Evolutionary conservation across 192 early-diverging fungal species (phyloP).

Genomic region (Backusella australiensis): DNA sequence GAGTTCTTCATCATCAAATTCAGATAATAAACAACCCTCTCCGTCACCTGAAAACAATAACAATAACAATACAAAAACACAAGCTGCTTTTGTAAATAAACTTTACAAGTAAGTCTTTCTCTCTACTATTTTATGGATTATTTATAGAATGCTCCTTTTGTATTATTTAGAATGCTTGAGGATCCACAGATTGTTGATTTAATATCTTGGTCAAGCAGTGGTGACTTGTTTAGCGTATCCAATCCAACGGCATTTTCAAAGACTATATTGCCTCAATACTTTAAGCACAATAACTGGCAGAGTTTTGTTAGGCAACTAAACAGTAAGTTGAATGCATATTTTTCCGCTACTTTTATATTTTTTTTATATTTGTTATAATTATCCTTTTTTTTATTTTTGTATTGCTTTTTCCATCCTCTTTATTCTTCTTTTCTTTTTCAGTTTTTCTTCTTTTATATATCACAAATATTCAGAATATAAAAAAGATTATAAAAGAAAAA

Average conservation of each 20-base stretch:
- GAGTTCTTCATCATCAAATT: not conserved
- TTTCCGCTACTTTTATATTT: not conserved
- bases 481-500: not conserved
- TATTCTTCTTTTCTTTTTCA: not conserved
- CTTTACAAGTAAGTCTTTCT: constrained; percentile 42
- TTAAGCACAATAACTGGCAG: constrained; percentile 91
- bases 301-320: constrained; percentile 90
- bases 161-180: constrained; percentile 63
- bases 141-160: not conserved
- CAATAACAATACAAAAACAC: constrained; percentile 33
- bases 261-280: constrained; percentile 77
- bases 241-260: constrained; percentile 83
- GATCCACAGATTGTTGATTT: constrained; percentile 59
- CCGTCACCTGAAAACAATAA: not conserved
- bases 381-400: not conserved
- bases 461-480: not conserved
- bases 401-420: not conserved
- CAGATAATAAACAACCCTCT: not conserved
- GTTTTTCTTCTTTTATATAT: not conserved
- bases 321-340: constrained; percentile 42
- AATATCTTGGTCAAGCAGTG: constrained; percentile 77
- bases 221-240: constrained; percentile 85
- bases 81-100: constrained; percentile 51
- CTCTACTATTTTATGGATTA: not conserved
- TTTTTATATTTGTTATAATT: not conserved